Conservation (phyloP, 768 basidiomycete species). For the Macrolepiota dolichaula region DNA sequence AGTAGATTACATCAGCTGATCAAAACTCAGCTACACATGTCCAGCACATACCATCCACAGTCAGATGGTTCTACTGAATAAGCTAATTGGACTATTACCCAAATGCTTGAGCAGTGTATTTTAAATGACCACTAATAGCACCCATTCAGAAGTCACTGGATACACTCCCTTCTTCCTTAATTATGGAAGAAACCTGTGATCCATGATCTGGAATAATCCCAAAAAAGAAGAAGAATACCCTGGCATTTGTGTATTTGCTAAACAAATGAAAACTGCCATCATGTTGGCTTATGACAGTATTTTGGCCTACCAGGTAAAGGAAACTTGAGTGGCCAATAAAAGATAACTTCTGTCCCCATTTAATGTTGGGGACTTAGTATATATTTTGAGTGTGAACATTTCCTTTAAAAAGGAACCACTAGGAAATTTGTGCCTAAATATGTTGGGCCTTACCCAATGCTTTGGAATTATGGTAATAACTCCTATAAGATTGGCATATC, state of each 20-base stretch:
- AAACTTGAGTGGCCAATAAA: conserved; percentile 22
- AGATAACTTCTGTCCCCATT: not conserved
- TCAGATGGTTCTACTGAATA: conserved; percentile 14
- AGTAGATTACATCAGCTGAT: conserved; percentile 10
- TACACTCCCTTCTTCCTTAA: conserved; percentile 8
- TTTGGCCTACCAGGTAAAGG: conserved; percentile 21
- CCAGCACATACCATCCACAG: conserved; percentile 14
- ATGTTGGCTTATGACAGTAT: conserved; percentile 27
- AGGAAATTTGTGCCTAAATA: conserved; percentile 15
- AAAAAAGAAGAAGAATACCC: conserved; percentile 9
- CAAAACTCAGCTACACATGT: conserved; percentile 10
- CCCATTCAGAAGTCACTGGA: not conserved
- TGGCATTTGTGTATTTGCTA: conserved; percentile 7
- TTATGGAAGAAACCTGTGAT: not conserved
- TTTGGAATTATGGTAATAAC: conserved; percentile 7
- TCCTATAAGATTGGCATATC: conserved; percentile 9
- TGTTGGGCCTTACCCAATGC: conserved; percentile 13
- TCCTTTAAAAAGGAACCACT: no score
- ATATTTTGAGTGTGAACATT: conserved; percentile 14
- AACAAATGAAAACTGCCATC: conserved; percentile 16
- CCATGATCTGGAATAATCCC: conserved; percentile 7
- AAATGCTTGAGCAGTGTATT: conserved; percentile 23
- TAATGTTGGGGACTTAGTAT: conserved; percentile 10
- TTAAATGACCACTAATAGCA: not conserved
- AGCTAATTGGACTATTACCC: conserved; percentile 18